Conservation (phyloP, 495 filamentous ascomycete genomes). For the Penicillium herquei region DNA sequence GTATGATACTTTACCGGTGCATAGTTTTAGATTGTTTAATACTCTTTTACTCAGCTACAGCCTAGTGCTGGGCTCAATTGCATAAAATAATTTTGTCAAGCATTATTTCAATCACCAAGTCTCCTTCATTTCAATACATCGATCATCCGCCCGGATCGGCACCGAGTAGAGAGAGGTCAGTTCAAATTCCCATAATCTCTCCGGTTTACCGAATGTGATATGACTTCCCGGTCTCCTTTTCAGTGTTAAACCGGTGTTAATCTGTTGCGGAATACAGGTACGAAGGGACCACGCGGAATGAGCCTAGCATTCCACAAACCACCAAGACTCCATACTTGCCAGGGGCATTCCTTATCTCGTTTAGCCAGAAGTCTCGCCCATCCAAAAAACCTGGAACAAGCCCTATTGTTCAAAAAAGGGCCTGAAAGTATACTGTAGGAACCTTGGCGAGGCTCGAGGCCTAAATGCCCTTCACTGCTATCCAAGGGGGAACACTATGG, state of each 20-base stretch:
- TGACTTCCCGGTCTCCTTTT: not conserved
- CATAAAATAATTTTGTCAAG: constrained; percentile 1
- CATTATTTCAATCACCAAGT: too few relatives aligned
- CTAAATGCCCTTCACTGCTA: not conserved
- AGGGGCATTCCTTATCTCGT: constrained; percentile 16
- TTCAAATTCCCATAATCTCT: too few relatives aligned
- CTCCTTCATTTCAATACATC: too few relatives aligned
- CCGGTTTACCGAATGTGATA: too few relatives aligned
- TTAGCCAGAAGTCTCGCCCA: constrained; percentile 5
- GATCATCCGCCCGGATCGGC: too few relatives aligned
- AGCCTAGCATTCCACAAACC: constrained; percentile 17
- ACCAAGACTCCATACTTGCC: not conserved
- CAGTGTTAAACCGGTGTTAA: not conserved
- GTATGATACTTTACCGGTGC: constrained; percentile 19
- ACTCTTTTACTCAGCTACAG: constrained; percentile 18
- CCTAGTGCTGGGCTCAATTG: constrained; percentile 7
- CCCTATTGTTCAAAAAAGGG: not conserved
- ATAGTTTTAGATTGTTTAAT: constrained; percentile 33
- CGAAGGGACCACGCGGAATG: constrained; percentile 17
- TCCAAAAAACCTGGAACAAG: constrained; percentile 1
- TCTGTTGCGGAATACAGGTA: not conserved
- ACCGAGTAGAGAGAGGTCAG: too few relatives aligned
- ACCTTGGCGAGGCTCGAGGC: not conserved
- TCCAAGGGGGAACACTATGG: constrained; percentile 1
- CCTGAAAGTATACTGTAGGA: not conserved